Conservation (phyloP, 306 rosid species). For the Gynostemma pentaphyllum region DNA sequence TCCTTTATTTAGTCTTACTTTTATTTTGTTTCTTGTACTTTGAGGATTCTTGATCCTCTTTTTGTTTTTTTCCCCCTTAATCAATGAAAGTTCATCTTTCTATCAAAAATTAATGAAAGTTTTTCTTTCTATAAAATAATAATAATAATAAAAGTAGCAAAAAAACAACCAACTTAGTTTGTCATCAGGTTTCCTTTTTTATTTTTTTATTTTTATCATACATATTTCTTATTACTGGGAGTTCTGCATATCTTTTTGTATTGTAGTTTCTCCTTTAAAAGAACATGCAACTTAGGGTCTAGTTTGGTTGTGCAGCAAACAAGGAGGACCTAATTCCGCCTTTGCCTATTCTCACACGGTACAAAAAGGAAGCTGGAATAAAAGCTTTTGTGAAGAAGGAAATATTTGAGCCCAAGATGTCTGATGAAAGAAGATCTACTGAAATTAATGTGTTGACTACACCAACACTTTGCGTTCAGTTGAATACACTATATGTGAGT, state of each 20-base stretch:
- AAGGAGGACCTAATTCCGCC: slow-evolving; percentile 92
- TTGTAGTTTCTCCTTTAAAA: background rate
- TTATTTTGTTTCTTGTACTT: no score
- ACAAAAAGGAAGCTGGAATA: slow-evolving; percentile 83
- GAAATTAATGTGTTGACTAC: slow-evolving; percentile 71
- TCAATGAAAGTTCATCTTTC: no score
- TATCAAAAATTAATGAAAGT: no score
- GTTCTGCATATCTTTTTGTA: background rate
- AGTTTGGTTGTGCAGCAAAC: slow-evolving; percentile 49
- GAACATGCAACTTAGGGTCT: background rate
- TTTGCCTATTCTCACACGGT: slow-evolving; percentile 79
- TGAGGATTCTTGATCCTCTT: no score
- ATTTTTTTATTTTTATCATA: background rate
- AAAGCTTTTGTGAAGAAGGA: slow-evolving; percentile 98
- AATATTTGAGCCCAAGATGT: slow-evolving; percentile 71
- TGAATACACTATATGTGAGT: slow-evolving; percentile 91
- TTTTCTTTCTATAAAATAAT: no score
- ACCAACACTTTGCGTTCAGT: slow-evolving; percentile 76
- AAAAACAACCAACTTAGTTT: no score
- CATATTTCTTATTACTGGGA: background rate
- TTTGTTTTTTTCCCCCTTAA: no score
- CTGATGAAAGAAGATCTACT: slow-evolving; percentile 62
- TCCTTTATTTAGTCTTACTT: no score
- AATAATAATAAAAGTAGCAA: no score
- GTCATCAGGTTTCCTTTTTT: background rate